phyloP scores from a whole-genome alignment of 2,329 filamentous ascomycete genomes.

The Pestalotiopsis sp. region DNA sequence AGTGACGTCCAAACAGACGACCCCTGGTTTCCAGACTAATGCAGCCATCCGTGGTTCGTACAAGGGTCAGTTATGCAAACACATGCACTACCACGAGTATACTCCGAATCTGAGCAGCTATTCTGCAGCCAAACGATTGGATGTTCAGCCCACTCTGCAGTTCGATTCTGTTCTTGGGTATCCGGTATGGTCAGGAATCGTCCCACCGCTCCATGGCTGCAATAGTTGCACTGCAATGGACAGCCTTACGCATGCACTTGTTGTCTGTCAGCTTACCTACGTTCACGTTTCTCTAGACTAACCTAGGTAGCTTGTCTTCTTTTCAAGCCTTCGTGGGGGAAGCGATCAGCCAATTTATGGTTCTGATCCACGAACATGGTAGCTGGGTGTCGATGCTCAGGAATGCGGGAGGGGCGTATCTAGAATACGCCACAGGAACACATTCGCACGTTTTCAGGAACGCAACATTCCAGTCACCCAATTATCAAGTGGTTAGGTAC shows the following conservation, averaged over 20 bases:
- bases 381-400: background rate
- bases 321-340: background rate
- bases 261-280: background rate
- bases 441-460: constrained; percentile 8
- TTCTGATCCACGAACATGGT: background rate
- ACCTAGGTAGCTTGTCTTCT: background rate
- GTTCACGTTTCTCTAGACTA: background rate
- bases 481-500: background rate
- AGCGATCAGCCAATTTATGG: background rate
- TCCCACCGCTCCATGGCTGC: background rate
- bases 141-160: background rate
- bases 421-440: constrained; percentile 1
- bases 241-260: background rate
- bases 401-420: constrained; percentile 4
- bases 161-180: background rate
- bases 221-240: background rate
- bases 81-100: constrained; percentile 1
- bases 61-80: constrained; percentile 5
- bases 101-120: background rate
- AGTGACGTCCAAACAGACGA: constrained; percentile 15
- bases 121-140: constrained; percentile 1
- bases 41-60: constrained; percentile 13
- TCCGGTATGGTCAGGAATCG: background rate
- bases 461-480: constrained; percentile 6
- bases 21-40: constrained; percentile 11